Conservation (phyloP, 2,329 filamentous ascomycete genomes). For the Onygenales sp. region DNA sequence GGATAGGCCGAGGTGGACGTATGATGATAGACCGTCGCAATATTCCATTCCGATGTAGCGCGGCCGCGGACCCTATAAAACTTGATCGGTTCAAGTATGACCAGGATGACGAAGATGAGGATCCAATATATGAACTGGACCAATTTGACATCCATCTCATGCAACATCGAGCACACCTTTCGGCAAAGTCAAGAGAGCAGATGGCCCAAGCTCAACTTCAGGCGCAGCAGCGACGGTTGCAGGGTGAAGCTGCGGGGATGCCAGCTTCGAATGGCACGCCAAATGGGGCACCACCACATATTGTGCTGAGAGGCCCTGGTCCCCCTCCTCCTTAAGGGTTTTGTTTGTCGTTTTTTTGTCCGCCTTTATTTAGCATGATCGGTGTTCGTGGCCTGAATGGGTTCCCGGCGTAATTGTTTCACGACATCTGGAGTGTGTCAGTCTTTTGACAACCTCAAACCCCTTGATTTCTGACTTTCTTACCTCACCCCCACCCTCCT, state of each 20-base stretch:
- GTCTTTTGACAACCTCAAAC: conserved; percentile 1
- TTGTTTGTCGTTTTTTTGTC: conserved; percentile 9
- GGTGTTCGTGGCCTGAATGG: too few species aligned
- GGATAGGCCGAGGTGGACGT: conserved; percentile 74
- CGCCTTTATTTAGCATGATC: neutral
- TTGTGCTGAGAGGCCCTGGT: conserved; percentile 12
- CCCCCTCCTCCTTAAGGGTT: conserved; percentile 20
- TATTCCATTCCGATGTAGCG: conserved; percentile 45
- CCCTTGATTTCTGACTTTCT: conserved; percentile 4
- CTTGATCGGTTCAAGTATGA: conserved; percentile 79
- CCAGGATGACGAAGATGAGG: conserved; percentile 71
- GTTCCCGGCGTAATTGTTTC: neutral
- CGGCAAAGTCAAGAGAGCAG: conserved; percentile 33
- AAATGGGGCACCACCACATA: conserved; percentile 13
- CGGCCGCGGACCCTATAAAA: conserved; percentile 38
- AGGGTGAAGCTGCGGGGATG: conserved; percentile 20
- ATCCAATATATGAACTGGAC: conserved; percentile 65
- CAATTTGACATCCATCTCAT: conserved; percentile 52
- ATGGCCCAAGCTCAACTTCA: conserved; percentile 33
- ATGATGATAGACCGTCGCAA: conserved; percentile 81
- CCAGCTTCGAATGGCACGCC: conserved; percentile 18
- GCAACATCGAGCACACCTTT: conserved; percentile 45
- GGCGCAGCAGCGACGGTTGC: conserved; percentile 30
- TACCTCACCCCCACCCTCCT: conserved; percentile 2
- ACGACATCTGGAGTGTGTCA: neutral